Evolutionary conservation across 2,329 filamentous ascomycete species (phyloP).

Genomic region (Macrophomina tecta): DNA sequence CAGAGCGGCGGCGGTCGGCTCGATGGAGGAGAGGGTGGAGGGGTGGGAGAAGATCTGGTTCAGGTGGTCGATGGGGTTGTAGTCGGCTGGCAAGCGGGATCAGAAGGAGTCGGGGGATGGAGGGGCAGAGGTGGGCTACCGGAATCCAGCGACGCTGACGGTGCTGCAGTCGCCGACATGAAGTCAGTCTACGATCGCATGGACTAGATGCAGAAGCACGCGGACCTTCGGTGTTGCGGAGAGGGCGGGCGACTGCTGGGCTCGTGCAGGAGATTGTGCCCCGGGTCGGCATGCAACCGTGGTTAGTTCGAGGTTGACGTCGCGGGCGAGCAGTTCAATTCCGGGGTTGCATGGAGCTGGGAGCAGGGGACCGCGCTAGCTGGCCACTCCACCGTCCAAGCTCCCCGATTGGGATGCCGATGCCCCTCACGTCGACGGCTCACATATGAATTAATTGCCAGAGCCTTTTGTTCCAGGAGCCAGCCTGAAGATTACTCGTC

Average conservation of each 20-base stretch:
- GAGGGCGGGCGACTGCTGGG: not conserved
- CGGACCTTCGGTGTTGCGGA: constrained; percentile 9
- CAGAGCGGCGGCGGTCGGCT: constrained; percentile 75
- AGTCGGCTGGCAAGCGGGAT: constrained; percentile 66
- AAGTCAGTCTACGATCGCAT: constrained; percentile 42
- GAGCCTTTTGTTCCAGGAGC: not conserved
- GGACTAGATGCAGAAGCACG: constrained; percentile 33
- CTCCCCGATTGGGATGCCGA: constrained; percentile 2
- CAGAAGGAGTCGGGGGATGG: constrained; percentile 18
- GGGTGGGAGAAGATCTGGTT: constrained; percentile 94
- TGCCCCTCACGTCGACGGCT: not conserved
- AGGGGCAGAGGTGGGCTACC: constrained; percentile 36
- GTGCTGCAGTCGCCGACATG: constrained; percentile 41
- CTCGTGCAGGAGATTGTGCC: constrained; percentile 7
- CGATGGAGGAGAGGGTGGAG: constrained; percentile 78
- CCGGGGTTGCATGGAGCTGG: constrained; percentile 26
- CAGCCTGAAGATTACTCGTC: not conserved
- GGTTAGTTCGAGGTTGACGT: constrained; percentile 18
- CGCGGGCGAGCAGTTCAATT: constrained; percentile 20
- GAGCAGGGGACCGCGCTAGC: constrained; percentile 20
- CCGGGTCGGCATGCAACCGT: constrained; percentile 11
- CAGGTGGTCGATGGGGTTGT: constrained; percentile 90
- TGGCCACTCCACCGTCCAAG: constrained; percentile 5
- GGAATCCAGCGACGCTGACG: constrained; percentile 46
- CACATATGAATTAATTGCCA: too few relatives aligned